phyloP scores from a whole-genome alignment of 2,329 filamentous ascomycete species.

The Talaromyces sp. region DNA sequence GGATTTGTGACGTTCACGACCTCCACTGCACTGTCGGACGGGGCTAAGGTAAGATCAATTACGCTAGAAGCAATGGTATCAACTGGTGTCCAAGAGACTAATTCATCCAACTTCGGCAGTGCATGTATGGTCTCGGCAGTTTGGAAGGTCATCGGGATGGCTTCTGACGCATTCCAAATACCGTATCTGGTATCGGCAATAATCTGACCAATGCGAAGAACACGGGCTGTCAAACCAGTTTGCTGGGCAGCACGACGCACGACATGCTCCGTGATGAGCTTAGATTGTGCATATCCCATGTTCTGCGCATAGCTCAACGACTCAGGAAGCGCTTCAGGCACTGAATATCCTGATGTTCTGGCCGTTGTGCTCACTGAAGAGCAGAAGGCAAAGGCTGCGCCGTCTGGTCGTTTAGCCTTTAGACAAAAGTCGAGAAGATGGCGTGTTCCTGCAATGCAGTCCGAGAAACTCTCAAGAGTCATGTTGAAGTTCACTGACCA shows the following conservation, averaged over 20 bases:
- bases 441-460: slow-evolving; percentile 50
- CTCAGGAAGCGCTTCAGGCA: slow-evolving; percentile 34
- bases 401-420: slow-evolving; percentile 23
- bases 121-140: slow-evolving; percentile 23
- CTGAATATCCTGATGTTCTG: slow-evolving; percentile 29
- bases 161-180: slow-evolving; percentile 54
- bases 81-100: neutral
- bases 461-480: slow-evolving; percentile 55
- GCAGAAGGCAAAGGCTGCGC: slow-evolving; percentile 51
- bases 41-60: slow-evolving; percentile 26
- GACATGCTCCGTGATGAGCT: slow-evolving; percentile 25
- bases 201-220: slow-evolving; percentile 54
- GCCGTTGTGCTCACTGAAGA: slow-evolving; percentile 51
- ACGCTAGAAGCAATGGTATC: neutral
- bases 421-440: slow-evolving; percentile 46
- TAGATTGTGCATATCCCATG: neutral
- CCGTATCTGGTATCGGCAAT: slow-evolving; percentile 50
- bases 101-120: neutral
- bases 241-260: slow-evolving; percentile 35
- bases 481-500: slow-evolving; percentile 67
- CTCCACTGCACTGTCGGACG: slow-evolving; percentile 20
- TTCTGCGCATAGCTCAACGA: neutral
- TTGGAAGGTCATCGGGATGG: slow-evolving; percentile 54
- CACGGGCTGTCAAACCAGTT: slow-evolving; percentile 33
- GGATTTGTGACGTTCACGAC: slow-evolving; percentile 53